phyloP scores from a whole-genome alignment of 108 stramenopile genomes.

The Skeletonema grethae region DNA sequence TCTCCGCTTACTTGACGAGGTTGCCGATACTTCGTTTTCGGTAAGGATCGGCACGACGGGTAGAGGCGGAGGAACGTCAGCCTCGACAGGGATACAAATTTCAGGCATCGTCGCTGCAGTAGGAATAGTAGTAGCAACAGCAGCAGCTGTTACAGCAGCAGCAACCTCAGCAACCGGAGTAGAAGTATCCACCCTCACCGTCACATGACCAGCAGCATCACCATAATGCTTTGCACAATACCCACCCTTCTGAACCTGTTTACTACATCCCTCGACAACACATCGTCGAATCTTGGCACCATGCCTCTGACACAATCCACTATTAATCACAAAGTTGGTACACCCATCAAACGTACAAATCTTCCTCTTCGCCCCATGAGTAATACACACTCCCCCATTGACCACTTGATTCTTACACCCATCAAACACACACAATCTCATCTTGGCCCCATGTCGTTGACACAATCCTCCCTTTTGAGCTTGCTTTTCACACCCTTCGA shows the following conservation, averaged over 20 bases:
- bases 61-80: too few species aligned
- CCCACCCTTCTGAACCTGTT: slow-evolving; percentile 50
- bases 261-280: slow-evolving; percentile 53
- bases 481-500: background rate
- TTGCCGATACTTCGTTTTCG: too few species aligned
- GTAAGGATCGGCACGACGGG: too few species aligned
- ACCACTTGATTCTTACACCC: background rate
- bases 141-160: too few species aligned
- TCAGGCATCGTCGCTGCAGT: too few species aligned
- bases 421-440: background rate
- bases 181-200: background rate
- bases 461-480: background rate
- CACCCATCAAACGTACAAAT: background rate
- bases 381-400: background rate
- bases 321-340: background rate
- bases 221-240: background rate
- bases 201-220: background rate
- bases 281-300: slow-evolving; percentile 62
- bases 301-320: slow-evolving; percentile 62
- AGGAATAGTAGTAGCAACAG: too few species aligned
- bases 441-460: background rate
- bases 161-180: too few species aligned
- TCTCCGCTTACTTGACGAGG: too few species aligned
- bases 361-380: background rate
- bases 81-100: too few species aligned